Evolutionary conservation across 2,329 filamentous ascomycete species (phyloP).

Genomic region (Ophiostoma novo-ulmi): DNA sequence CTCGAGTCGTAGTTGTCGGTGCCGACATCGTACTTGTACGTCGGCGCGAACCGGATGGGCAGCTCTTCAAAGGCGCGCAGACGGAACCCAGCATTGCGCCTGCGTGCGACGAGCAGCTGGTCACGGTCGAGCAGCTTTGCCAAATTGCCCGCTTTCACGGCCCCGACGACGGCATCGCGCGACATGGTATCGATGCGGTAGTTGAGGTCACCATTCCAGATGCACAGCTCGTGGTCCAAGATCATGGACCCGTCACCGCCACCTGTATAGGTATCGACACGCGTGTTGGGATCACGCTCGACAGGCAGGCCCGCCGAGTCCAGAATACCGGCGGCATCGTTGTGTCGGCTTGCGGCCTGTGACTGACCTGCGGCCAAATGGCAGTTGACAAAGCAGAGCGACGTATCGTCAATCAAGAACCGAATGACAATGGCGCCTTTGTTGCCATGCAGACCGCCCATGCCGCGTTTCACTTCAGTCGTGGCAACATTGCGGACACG

Average conservation of each 20-base stretch:
- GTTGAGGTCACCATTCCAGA: conserved; percentile 93
- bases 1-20: conserved; percentile 90
- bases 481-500: conserved; percentile 72
- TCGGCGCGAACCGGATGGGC: conserved; percentile 86
- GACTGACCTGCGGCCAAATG: conserved; percentile 92
- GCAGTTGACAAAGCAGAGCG: conserved; percentile 93
- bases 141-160: conserved; percentile 75
- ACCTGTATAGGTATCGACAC: conserved; percentile 75
- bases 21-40: conserved; percentile 97
- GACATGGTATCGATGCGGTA: conserved; percentile 98
- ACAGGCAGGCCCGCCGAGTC: conserved; percentile 70
- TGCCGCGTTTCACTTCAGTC: conserved; percentile 87
- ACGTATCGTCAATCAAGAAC: conserved; percentile 91
- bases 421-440: conserved; percentile 89
- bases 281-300: conserved; percentile 60
- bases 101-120: conserved; percentile 81
- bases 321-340: conserved; percentile 84
- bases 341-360: conserved; percentile 84
- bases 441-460: conserved; percentile 93
- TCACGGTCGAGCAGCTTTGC: conserved; percentile 85
- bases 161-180: conserved; percentile 83
- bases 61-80: conserved; percentile 86
- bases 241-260: conserved; percentile 96
- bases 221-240: conserved; percentile 93
- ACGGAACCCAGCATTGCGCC: conserved; percentile 84